Percentiles rank a stretch among this genome's conserved stretches.
These are phyloP conservation scores for Starmerella ratchasimensis DNA, from an alignment of 805 yeast genomes.

Conservation along the genomic window DNA sequence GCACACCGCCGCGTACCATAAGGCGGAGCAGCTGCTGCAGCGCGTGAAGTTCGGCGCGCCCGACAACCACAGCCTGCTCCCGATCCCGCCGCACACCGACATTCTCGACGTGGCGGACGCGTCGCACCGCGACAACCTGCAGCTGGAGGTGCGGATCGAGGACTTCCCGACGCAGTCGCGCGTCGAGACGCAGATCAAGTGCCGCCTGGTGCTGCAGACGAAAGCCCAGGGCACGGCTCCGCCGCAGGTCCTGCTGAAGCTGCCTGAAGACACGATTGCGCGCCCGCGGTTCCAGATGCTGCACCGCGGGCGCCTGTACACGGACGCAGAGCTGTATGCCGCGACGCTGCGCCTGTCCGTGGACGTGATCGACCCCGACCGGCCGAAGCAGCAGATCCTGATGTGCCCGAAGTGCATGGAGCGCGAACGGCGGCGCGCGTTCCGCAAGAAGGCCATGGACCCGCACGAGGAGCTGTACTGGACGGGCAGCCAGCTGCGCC, in stretches of 20 bases:
- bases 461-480: constrained; percentile 66
- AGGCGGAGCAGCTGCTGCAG: constrained; percentile 16
- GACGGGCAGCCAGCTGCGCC: constrained; percentile 55
- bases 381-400: constrained; percentile 39
- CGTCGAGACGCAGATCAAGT: constrained; percentile 89
- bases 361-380: constrained; percentile 49
- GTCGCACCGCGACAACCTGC: constrained; percentile 8
- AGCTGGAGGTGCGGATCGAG: constrained; percentile 26
- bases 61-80: constrained; percentile 6
- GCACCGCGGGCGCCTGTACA: constrained; percentile 19
- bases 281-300: constrained; percentile 68
- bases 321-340: constrained; percentile 5
- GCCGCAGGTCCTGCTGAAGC: constrained; percentile 52
- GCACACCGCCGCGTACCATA: too few species aligned
- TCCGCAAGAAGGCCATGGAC: constrained; percentile 74
- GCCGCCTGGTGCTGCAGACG: constrained; percentile 55
- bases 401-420: constrained; percentile 82
- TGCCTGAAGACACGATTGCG: constrained; percentile 79
- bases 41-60: constrained; percentile 16
- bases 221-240: constrained; percentile 36
- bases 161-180: constrained; percentile 72
- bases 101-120: constrained; percentile 5
- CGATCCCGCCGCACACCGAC: constrained; percentile 9
- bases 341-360: constrained; percentile 44
- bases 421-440: constrained; percentile 87